Evolutionary conservation across 164 flowering plant species (phyloP).

Genomic region (Magnolia officinalis): DNA sequence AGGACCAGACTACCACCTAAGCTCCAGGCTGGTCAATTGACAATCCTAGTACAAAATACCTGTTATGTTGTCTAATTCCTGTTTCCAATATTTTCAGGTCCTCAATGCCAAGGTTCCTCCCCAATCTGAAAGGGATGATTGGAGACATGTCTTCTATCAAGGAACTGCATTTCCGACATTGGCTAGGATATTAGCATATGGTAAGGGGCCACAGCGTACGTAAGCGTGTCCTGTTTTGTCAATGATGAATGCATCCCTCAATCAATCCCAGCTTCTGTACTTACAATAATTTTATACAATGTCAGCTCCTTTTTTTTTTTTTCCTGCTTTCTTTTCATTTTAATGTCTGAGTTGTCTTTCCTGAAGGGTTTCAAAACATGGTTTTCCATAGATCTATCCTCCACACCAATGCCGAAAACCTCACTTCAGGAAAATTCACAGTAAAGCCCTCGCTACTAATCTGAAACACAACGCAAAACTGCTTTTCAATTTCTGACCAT

Average conservation of each 20-base stretch:
- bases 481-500: too few species aligned
- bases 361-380: background rate
- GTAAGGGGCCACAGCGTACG: slow-evolving; percentile 27
- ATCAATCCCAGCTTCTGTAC: background rate
- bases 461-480: too few species aligned
- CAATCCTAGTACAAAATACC: background rate
- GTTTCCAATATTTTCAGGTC: slow-evolving; percentile 8
- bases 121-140: slow-evolving; percentile 40
- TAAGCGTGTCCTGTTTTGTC: background rate
- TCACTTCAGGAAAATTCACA: too few species aligned
- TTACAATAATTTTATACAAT: too few species aligned
- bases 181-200: slow-evolving; percentile 56
- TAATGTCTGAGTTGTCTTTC: background rate
- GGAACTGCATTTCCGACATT: slow-evolving; percentile 69
- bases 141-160: slow-evolving; percentile 55
- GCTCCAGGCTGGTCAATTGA: background rate
- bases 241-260: background rate
- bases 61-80: background rate
- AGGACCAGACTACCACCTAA: background rate
- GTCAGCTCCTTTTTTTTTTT: too few species aligned
- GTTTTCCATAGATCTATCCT: background rate
- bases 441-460: too few species aligned
- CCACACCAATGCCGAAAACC: background rate
- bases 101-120: slow-evolving; percentile 21
- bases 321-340: background rate